Conservation (phyloP, 257 asterid genomes). For the Thymus mandschuricus region DNA sequence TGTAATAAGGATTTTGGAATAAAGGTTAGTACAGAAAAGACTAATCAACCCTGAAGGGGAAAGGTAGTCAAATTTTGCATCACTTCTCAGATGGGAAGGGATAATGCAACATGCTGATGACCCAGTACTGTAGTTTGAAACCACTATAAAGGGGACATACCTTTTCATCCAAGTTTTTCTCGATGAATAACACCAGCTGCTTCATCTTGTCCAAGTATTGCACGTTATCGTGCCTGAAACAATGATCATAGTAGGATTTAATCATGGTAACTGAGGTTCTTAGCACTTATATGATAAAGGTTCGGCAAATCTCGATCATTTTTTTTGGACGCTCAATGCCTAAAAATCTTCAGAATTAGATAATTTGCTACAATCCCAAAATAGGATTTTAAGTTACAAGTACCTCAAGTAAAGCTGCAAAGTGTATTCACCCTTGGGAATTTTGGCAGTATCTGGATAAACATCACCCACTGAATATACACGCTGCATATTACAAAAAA, state of each 20-base stretch:
- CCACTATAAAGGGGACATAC: constrained; percentile 40
- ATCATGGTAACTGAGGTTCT: constrained; percentile 25
- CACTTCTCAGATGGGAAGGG: constrained; percentile 26
- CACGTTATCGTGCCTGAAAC: constrained; percentile 92
- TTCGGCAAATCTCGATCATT: constrained; percentile 21
- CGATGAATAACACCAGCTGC: constrained; percentile 84
- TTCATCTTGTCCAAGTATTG: constrained; percentile 93
- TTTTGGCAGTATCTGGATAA: constrained; percentile 75
- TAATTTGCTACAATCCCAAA: constrained; percentile 25
- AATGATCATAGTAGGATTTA: constrained; percentile 27
- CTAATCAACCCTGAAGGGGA: constrained; percentile 18
- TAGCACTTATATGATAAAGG: constrained; percentile 22
- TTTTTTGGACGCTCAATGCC: constrained; percentile 12
- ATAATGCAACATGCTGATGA: constrained; percentile 10
- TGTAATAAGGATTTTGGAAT: constrained; percentile 26
- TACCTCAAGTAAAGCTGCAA: constrained; percentile 87
- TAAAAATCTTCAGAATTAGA: neutral
- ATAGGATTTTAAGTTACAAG: constrained; percentile 24
- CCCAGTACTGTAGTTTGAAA: neutral
- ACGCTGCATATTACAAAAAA: constrained; percentile 59
- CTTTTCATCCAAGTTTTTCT: constrained; percentile 88
- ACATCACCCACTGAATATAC: constrained; percentile 91
- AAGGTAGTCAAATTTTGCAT: neutral
- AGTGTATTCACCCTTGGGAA: constrained; percentile 94
- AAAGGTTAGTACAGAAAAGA: constrained; percentile 14